Conservation (phyloP, 495 filamentous ascomycete species). For the Penicillium crystallinum region DNA sequence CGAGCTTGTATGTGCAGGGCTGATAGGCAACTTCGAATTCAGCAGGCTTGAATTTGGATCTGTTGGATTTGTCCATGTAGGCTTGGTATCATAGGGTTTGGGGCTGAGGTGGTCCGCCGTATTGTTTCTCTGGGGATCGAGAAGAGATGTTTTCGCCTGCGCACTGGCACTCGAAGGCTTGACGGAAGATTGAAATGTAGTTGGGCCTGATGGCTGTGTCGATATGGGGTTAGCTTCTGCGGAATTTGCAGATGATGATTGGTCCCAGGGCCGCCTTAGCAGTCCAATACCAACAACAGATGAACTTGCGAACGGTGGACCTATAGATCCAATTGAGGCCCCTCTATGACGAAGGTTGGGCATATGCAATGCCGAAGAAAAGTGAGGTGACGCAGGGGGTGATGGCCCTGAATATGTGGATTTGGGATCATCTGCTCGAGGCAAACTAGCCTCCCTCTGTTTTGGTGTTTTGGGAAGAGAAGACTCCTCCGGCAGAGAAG, state of each 20-base stretch:
- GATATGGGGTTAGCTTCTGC: not conserved
- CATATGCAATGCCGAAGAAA: not conserved
- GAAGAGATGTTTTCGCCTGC: not conserved
- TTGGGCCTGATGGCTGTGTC: not conserved
- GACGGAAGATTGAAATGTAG: not conserved
- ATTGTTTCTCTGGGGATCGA: not conserved
- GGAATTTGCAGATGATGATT: not conserved
- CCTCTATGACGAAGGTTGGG: not conserved
- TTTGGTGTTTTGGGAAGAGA: not conserved
- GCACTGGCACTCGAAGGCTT: not conserved
- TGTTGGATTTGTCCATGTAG: not conserved
- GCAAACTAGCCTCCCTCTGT: not conserved
- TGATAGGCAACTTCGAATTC: slow-evolving; percentile 1
- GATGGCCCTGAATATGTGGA: not conserved
- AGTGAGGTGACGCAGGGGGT: not conserved
- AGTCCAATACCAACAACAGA: slow-evolving; percentile 1
- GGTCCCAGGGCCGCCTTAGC: not conserved
- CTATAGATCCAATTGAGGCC: not conserved
- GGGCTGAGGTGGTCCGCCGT: not conserved
- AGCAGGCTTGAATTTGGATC: not conserved
- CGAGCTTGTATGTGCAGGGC: not conserved
- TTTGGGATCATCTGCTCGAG: not conserved
- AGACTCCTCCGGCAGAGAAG: not conserved
- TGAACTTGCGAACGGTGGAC: not conserved
- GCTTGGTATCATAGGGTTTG: not conserved